phyloP scores from a whole-genome alignment of 2,329 filamentous ascomycete species.

The Didymella arachidicola region DNA sequence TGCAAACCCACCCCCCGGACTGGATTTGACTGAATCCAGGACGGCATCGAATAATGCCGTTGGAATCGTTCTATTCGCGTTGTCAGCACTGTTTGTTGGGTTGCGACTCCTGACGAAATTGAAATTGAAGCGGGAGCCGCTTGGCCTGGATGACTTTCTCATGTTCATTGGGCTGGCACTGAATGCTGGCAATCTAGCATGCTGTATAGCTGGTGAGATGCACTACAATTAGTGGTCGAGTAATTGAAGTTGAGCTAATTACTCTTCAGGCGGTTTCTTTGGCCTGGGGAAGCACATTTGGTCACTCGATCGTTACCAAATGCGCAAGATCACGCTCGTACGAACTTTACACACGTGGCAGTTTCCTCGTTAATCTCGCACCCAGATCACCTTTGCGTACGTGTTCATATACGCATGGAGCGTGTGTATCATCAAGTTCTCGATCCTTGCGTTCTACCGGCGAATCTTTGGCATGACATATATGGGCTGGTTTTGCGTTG shows the following conservation, averaged over 20 bases:
- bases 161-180: constrained; percentile 33
- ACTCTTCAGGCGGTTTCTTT: constrained; percentile 28
- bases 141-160: constrained; percentile 35
- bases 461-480: constrained; percentile 40
- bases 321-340: constrained; percentile 38
- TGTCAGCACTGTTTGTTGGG: constrained; percentile 31
- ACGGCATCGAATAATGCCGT: constrained; percentile 34
- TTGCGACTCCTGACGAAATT: constrained; percentile 31
- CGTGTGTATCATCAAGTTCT: constrained; percentile 38
- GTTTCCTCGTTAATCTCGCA: background rate
- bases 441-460: constrained; percentile 36
- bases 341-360: background rate
- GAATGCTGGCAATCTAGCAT: constrained; percentile 35
- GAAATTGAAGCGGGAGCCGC: constrained; percentile 24
- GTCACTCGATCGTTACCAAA: constrained; percentile 31
- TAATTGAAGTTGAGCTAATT: background rate
- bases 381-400: constrained; percentile 38
- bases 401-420: constrained; percentile 41
- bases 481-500: constrained; percentile 32
- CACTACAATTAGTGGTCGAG: background rate
- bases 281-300: constrained; percentile 40
- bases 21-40: constrained; percentile 33
- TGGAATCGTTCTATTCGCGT: constrained; percentile 31
- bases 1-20: constrained; percentile 26
- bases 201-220: constrained; percentile 33